Evolutionary conservation across 2,329 filamentous ascomycete genomes (phyloP), one percentile per base, ranked within the genome.

Genomic region (Pseudogymnoascus sp.): DNA sequence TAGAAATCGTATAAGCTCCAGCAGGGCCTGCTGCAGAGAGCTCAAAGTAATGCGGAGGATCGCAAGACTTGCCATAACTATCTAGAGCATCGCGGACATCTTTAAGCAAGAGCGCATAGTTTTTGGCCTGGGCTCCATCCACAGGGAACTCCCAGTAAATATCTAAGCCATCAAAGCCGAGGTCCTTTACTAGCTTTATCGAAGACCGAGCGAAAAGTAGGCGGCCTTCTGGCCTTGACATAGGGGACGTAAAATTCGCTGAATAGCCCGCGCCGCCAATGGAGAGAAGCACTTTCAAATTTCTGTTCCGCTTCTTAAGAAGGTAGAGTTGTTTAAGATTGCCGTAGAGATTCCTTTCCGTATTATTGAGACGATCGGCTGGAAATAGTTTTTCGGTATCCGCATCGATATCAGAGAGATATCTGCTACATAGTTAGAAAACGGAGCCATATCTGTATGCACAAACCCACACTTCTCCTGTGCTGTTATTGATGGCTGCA

Each of bases 251-350:
- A 72, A 96, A 93, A 73, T 90, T 89, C 67, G 81, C 78, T 2
- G 89, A 91, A 76, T 91, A 95, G 0, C 89, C 91, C 89, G 89
- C 96, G 28, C 92, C 92, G 59, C 92, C 92, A 67, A 96, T 91
- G 59, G 85, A 90, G 3, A 96, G 81, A 24, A 96, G 79, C 1
- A 89, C 81, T 72, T 96, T 96, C 62, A 96, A 74, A 56, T 90
- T 84, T 14, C 91, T 86, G 74, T 96, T 88, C 63, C 81, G 75
- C 74, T 93, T 87, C 77, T 96, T 96, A 46, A 91, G 79, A 6
- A 90, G 77, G 72, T 84, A 91, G 0, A 96, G 79, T 71, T 96
- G 90, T 77, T 95, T 95, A 61, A 91, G 74, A 71, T 87, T 89
- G 40, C 92, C 92, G 68, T 93, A 93, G 53, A 89, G 84, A 71